Percentiles rank a stretch among this genome's conserved stretches.
Conservation (phyloP, 2,329 filamentous ascomycete genomes). For the Chaetomium olivaceum region DNA sequence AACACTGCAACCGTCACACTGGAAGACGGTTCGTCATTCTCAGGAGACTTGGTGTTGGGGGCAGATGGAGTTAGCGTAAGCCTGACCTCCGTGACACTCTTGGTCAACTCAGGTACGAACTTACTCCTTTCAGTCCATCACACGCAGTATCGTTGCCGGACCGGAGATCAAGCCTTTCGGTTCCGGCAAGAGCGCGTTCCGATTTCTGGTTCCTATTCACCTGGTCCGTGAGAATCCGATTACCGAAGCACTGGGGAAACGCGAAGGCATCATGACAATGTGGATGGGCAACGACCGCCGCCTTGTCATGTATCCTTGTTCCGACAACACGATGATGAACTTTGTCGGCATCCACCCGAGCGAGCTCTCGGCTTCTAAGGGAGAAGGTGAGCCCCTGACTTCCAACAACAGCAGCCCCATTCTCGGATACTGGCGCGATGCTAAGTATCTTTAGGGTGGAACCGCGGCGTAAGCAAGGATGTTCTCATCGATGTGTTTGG, state of each 20-base stretch:
- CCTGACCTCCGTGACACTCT: conserved; percentile 15
- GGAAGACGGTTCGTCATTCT: conserved; percentile 45
- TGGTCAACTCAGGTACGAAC: background rate
- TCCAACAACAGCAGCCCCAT: background rate
- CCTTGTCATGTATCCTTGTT: conserved; percentile 23
- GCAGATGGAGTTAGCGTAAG: conserved; percentile 56
- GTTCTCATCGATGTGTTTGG: conserved; percentile 16
- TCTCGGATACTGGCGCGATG: background rate
- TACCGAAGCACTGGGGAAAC: conserved; percentile 7
- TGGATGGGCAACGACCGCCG: conserved; percentile 19
- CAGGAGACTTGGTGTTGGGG: conserved; percentile 54
- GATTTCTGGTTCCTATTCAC: conserved; percentile 49
- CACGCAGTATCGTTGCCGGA: conserved; percentile 31
- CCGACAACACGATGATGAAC: conserved; percentile 23
- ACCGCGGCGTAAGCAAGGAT: conserved; percentile 7
- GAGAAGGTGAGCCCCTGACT: conserved; percentile 8
- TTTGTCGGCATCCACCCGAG: conserved; percentile 21
- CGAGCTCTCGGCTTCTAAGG: conserved; percentile 13
- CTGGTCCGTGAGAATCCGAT: conserved; percentile 8
- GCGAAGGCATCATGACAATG: conserved; percentile 18
- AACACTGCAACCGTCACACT: conserved; percentile 45
- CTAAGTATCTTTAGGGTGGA: conserved; percentile 9
- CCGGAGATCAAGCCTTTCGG: conserved; percentile 38
- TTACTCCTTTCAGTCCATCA: conserved; percentile 31
- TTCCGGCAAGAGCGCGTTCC: conserved; percentile 56